Evolutionary conservation across 2,329 filamentous ascomycete genomes (phyloP).

Genomic region (Bipolaris cookei): DNA sequence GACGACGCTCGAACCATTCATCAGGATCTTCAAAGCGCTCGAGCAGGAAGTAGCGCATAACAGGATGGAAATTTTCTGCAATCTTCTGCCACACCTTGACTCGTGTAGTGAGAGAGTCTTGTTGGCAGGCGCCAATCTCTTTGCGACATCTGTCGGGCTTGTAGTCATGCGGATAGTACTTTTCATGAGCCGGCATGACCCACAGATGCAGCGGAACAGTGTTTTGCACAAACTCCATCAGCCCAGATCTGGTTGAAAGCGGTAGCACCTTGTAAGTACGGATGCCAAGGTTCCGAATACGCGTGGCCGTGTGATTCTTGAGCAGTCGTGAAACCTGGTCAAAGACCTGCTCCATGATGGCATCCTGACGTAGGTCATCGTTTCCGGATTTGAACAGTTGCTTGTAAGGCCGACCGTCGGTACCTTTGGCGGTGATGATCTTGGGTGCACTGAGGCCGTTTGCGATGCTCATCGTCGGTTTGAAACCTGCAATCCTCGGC

Average conservation of each 20-base stretch:
- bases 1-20: conserved; percentile 88
- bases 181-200: conserved; percentile 86
- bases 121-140: conserved; percentile 76
- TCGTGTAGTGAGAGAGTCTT: conserved; percentile 71
- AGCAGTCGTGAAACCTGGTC: conserved; percentile 91
- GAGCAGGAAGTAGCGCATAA: conserved; percentile 97
- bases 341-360: conserved; percentile 99
- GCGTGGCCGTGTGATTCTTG: conserved; percentile 82
- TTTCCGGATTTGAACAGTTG: conserved; percentile 94
- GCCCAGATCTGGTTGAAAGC: conserved; percentile 79
- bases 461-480: conserved; percentile 80
- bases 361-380: conserved; percentile 94
- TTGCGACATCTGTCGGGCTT: conserved; percentile 78
- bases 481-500: conserved; percentile 75
- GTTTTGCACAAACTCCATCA: conserved; percentile 96
- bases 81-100: conserved; percentile 79
- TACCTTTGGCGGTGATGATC: conserved; percentile 81
- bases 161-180: conserved; percentile 83
- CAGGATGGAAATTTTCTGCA: conserved; percentile 82
- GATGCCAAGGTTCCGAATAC: conserved; percentile 86
- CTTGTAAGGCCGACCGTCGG: conserved; percentile 79
- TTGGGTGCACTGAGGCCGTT: conserved; percentile 92
- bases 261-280: conserved; percentile 97
- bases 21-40: conserved; percentile 93
- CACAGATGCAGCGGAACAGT: conserved; percentile 93